Base-by-base conservation (phyloP, 768 basidiomycete species). In the Mycena olivaceomarginata region DNA sequence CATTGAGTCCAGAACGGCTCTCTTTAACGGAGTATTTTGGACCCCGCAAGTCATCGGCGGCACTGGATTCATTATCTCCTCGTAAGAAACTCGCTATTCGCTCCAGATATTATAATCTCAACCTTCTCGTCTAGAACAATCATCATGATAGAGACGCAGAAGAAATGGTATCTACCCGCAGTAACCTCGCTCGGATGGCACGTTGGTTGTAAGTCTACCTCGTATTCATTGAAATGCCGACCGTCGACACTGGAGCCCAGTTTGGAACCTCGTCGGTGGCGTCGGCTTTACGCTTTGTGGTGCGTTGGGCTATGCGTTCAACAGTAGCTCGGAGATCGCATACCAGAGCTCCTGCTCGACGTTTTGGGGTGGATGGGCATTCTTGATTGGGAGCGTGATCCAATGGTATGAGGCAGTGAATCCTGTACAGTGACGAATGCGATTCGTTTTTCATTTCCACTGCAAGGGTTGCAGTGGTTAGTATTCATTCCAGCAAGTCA, bases 21-120 rank as follows among this genome's bases (percentile, higher is more conserved):
- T 88, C 4, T 75, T 86, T 16, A 88, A 91, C 76, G 89, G 91
- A 13, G 87, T 91, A 43, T 93, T 86, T 82, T 93, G 92, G 92
- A 87, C 90, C 0, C 93, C 93, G 0, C 92, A 94, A 77, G 92
- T 94, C 13, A 80, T 93, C 25, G 93, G 93, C 51, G 93, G 92
- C 0, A 83, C 82, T 1, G 92, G 93, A 0, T 94, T 93, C 81
- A 88, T 93, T 67, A 86, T 92, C 67, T 88, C 89, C 77, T 82
- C 86, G 87, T 88, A 73, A 70, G 84, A 2, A 68, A 41, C 3
- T 25, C 18, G 1, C 43, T 8, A 63, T 8, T 67, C 43, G 51
- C 37, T 48, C 20, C 46, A 31, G 41, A 37, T 16, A 51, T 18
- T 31, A 37, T 22, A 3, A 53, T 53, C 7, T 53, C 41, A 22